Evolutionary conservation across 2,329 filamentous ascomycete genomes (phyloP), one percentile per base, ranked within the genome.

Genomic region (Sphaerulina populicola): DNA sequence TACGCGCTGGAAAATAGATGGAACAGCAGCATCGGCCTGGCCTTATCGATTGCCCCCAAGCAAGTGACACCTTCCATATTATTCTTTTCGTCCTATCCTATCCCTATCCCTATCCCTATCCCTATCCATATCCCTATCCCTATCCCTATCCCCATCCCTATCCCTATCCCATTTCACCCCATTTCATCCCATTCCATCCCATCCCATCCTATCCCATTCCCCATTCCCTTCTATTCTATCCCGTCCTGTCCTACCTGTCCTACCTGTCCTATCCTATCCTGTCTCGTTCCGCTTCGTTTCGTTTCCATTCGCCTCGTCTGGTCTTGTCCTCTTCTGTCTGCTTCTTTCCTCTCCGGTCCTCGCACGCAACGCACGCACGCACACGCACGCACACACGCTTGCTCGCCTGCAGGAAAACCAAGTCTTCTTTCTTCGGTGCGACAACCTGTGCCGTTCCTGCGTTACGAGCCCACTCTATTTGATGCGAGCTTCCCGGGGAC

Each of bases 11-110:
- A 27, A 27, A 27, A 7, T 7, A 27, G 21, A 6, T 9, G 11
- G 10, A 18, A 14, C 18, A 15, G 37, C 27, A n/a, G 44, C 40
- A 42, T 29, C 44, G 44, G 27, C 33, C 44, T 36, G 33, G 33
- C 49, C 47, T 46, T 42, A 50, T 47, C 48, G 47, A 54, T 51
- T 49, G 41, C 33, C 43, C 33, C 6, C 23, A 27, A 27, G 23
- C 42, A n/a, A 51, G 44, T 46, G 47, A 49, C 29, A 44, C 47
- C 44, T 44, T 23, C 30, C 30, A 14, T 44, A 44, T 29, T 10
- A 31, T 15, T 31, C 7, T 33, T n/a, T 21, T 36, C 43, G 23
- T 27, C 23, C 23, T 27, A 7, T 6, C 23, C 23, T 27, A 7
- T 27, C 23, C 5, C 23, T 27, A 7, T 27, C 23, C 23, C 23